Evolutionary conservation across 352 stramenopile species (phyloP).

Genomic region (Nothophytophthora sp.): DNA sequence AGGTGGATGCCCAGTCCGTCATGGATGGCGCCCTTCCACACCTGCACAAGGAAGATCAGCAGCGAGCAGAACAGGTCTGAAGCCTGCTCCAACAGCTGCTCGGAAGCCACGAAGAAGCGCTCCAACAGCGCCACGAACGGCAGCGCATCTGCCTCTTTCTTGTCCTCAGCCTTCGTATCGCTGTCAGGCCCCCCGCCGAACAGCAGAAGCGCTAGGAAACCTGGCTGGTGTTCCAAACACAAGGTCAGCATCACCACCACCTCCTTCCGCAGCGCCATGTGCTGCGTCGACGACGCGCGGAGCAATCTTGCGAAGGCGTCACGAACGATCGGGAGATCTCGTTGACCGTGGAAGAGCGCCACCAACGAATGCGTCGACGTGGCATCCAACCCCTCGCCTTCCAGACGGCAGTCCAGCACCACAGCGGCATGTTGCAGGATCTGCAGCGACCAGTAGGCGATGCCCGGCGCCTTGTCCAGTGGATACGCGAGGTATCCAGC

Average conservation of each 20-base stretch:
- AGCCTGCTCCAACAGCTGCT: constrained; percentile 53
- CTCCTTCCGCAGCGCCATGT: constrained; percentile 35
- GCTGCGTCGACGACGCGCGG: constrained; percentile 18
- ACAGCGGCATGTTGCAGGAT: constrained; percentile 53
- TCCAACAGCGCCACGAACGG: constrained; percentile 45
- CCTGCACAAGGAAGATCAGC: constrained; percentile 52
- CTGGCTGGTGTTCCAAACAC: constrained; percentile 59
- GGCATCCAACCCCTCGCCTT: constrained; percentile 12
- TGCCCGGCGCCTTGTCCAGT: constrained; percentile 28
- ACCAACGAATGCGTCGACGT: constrained; percentile 49
- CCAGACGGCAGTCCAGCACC: constrained; percentile 24
- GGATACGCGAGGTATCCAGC: constrained; percentile 55
- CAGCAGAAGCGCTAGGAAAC: constrained; percentile 57
- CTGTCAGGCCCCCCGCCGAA: constrained; percentile 29
- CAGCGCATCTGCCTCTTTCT: constrained; percentile 17
- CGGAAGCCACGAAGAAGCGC: constrained; percentile 54
- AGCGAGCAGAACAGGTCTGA: constrained; percentile 64
- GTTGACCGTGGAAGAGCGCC: constrained; percentile 45
- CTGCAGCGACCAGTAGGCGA: constrained; percentile 50
- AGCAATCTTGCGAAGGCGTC: constrained; percentile 42
- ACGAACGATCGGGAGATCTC: constrained; percentile 41
- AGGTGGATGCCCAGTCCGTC: constrained; percentile 43
- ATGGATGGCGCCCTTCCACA: constrained; percentile 51
- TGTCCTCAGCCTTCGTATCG: constrained; percentile 15
- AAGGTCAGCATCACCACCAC: constrained; percentile 53